Conservation (phyloP, 2,329 filamentous ascomycete genomes). For the Arthrinium phaeospermum region DNA sequence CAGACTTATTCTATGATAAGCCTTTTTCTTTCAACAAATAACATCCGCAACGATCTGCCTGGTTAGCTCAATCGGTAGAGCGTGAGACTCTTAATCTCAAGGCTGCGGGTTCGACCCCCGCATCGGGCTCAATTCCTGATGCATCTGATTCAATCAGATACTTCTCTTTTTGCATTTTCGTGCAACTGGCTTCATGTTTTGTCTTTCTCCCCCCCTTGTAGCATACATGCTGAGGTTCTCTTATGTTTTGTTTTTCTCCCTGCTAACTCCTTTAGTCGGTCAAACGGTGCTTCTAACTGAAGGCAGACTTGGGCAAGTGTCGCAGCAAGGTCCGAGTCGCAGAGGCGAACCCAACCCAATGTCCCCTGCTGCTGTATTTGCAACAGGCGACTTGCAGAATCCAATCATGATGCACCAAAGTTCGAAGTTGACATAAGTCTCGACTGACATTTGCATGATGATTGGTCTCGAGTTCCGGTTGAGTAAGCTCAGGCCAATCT, state of each 20-base stretch:
- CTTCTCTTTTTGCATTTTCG: neutral
- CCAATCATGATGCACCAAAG: neutral
- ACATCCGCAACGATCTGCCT: constrained; percentile 36
- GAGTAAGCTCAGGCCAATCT: neutral
- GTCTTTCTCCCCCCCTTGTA: too few species aligned
- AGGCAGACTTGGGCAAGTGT: too few species aligned
- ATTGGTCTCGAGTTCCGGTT: neutral
- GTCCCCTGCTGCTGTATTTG: too few species aligned
- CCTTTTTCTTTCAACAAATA: neutral
- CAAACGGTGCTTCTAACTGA: too few species aligned
- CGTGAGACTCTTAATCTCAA: constrained; percentile 66
- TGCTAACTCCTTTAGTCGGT: neutral
- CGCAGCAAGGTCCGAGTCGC: too few species aligned
- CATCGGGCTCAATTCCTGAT: constrained; percentile 43
- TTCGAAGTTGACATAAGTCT: neutral
- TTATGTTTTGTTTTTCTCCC: too few species aligned
- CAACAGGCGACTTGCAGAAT: neutral
- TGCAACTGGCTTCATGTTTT: too few species aligned
- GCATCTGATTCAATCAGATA: constrained; percentile 1
- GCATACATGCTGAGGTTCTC: neutral
- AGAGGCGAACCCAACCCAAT: too few species aligned
- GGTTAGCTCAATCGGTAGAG: constrained; percentile 73
- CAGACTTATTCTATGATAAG: neutral
- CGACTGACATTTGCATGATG: neutral
- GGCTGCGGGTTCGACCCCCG: constrained; percentile 51